Conservation (phyloP, 2,329 filamentous ascomycete genomes). For the Fusarium camptoceras region DNA sequence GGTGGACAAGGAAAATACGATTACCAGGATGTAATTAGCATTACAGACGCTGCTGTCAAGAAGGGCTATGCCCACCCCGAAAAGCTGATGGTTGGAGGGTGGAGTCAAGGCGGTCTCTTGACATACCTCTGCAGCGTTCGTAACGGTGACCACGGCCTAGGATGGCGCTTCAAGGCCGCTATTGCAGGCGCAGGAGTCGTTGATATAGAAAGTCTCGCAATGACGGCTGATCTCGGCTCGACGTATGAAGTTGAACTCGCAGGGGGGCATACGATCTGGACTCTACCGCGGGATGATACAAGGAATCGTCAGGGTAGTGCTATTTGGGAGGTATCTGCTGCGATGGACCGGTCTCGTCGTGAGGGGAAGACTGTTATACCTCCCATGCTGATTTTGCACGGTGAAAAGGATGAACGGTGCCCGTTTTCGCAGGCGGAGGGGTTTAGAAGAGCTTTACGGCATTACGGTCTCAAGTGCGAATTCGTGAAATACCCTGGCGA, state of each 20-base stretch:
- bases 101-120: conserved; percentile 55
- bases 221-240: conserved; percentile 46
- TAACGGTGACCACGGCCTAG: conserved; percentile 49
- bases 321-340: conserved; percentile 21
- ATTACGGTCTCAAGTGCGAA: conserved; percentile 12
- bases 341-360: conserved; percentile 5
- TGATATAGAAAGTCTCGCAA: conserved; percentile 51
- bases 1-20: conserved; percentile 51
- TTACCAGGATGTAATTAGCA: conserved; percentile 52
- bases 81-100: conserved; percentile 52
- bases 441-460: conserved; percentile 20
- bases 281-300: conserved; percentile 8
- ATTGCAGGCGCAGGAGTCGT: conserved; percentile 53
- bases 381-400: conserved; percentile 32
- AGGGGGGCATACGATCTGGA: conserved; percentile 16
- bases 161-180: conserved; percentile 52
- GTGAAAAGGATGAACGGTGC: conserved; percentile 25
- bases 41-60: conserved; percentile 51
- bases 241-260: conserved; percentile 29
- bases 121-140: conserved; percentile 52
- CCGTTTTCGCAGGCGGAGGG: conserved; percentile 29
- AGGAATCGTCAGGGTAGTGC: conserved; percentile 30
- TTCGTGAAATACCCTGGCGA: conserved; percentile 29
- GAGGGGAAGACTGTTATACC: conserved; percentile 7
- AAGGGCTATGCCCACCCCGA: conserved; percentile 48